Percentiles rank a stretch among this genome's conserved stretches.
Conservation (phyloP, 208 protist species). For the Trypanosoma vivax region DNA sequence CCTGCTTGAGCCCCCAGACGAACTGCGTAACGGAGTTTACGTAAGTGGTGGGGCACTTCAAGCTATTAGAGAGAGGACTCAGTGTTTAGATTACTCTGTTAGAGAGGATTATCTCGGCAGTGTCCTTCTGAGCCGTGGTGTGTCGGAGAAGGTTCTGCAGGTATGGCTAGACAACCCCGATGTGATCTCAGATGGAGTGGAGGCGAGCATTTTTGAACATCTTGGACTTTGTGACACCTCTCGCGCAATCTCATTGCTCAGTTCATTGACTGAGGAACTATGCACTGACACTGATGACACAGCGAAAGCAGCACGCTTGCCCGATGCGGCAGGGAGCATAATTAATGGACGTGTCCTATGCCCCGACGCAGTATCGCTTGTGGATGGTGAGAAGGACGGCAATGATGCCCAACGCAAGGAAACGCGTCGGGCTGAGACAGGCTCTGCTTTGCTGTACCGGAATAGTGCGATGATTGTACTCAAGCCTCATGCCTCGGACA, state of each 20-base stretch:
- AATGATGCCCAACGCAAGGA: not conserved
- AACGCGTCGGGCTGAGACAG: not conserved
- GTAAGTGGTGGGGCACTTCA: conserved; percentile 48
- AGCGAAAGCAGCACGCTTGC: conserved; percentile 1
- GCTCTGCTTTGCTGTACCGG: conserved; percentile 17
- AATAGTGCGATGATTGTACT: conserved; percentile 52
- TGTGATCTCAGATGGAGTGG: conserved; percentile 15
- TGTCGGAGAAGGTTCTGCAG: conserved; percentile 18
- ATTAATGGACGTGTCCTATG: too few relatives aligned
- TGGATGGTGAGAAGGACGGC: not conserved
- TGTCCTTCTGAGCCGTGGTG: conserved; percentile 23
- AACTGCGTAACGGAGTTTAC: conserved; percentile 57
- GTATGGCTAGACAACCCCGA: conserved; percentile 34
- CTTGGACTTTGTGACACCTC: conserved; percentile 27
- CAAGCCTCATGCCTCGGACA: conserved; percentile 35
- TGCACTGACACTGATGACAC: not conserved
- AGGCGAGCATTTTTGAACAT: conserved; percentile 37
- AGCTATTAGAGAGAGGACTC: conserved; percentile 46
- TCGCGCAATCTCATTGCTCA: conserved; percentile 17
- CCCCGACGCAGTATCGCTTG: too few relatives aligned
- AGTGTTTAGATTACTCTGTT: conserved; percentile 25
- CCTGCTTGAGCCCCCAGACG: conserved; percentile 32
- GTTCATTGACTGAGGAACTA: conserved; percentile 20
- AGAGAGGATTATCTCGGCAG: conserved; percentile 32
- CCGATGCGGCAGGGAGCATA: conserved; percentile 6